Percentiles rank a stretch among this genome's conserved stretches.
Conservation (phyloP, 441 rosid genomes). For the Pelargonium citronellum region DNA sequence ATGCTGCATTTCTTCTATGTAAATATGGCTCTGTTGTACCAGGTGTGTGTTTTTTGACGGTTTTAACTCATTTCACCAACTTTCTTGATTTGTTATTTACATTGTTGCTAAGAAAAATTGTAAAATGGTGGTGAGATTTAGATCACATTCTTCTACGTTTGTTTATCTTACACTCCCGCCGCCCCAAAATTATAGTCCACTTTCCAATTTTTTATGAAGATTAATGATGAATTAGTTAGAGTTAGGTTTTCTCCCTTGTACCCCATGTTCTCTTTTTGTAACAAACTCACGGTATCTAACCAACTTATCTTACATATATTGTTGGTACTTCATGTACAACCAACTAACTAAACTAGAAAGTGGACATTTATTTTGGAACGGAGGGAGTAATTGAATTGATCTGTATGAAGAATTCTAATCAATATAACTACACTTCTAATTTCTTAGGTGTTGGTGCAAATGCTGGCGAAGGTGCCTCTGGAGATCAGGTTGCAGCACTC, state of each 20-base stretch:
- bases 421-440: conserved; percentile 14
- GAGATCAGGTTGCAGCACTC: conserved; percentile 50
- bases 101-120: background rate
- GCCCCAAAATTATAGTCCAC: too few species aligned
- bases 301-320: too few species aligned
- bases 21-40: conserved; percentile 3
- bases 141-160: background rate
- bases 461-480: conserved; percentile 52
- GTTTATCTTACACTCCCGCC: too few species aligned
- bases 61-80: conserved; percentile 10
- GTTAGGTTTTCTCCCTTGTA: too few species aligned
- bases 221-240: too few species aligned
- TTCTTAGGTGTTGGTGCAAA: conserved; percentile 78
- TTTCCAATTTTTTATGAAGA: too few species aligned
- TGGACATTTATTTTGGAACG: too few species aligned
- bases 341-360: too few species aligned
- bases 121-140: conserved; percentile 10
- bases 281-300: too few species aligned
- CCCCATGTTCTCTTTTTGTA: too few species aligned
- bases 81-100: background rate
- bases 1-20: conserved; percentile 39
- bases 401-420: conserved; percentile 9
- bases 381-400: background rate
- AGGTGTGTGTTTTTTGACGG: conserved; percentile 2
- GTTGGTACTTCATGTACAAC: too few species aligned